Conservation (phyloP, 208 protist genomes). For the Leishmania amazonensis region DNA sequence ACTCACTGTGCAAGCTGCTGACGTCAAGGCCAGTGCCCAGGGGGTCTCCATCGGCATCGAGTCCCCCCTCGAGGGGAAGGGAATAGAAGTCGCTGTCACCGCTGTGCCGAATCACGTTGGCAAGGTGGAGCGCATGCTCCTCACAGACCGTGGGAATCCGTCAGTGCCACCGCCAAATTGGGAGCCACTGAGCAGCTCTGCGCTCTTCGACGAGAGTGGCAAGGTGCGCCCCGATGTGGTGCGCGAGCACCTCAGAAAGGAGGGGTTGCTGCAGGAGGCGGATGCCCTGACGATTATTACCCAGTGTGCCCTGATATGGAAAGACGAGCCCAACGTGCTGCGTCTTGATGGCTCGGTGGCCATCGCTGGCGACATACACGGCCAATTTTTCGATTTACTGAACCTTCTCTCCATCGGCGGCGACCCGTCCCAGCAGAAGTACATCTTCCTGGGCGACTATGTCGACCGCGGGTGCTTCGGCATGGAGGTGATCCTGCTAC, state of each 20-base stretch:
- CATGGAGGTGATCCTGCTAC: constrained; percentile 89
- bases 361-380: constrained; percentile 96
- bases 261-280: constrained; percentile 72
- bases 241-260: constrained; percentile 69
- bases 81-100: neutral
- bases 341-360: constrained; percentile 74
- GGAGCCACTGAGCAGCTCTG: constrained; percentile 56
- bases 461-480: constrained; percentile 94
- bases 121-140: constrained; percentile 62
- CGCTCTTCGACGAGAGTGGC: constrained; percentile 61
- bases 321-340: constrained; percentile 88
- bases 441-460: constrained; percentile 98
- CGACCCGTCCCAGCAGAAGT: constrained; percentile 80
- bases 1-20: neutral
- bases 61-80: neutral
- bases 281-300: constrained; percentile 82
- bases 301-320: constrained; percentile 72
- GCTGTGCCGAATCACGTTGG: constrained; percentile 10
- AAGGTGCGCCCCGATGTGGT: constrained; percentile 60
- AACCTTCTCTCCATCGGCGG: constrained; percentile 95
- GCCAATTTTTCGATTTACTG: constrained; percentile 97
- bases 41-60: constrained; percentile 4
- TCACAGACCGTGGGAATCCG: constrained; percentile 51
- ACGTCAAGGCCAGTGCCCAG: neutral
- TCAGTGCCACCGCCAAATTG: constrained; percentile 63